These are phyloP conservation scores for Penicillium verrucosum DNA, from an alignment of 2,329 filamentous ascomycete genomes.

Conservation along the genomic window DNA sequence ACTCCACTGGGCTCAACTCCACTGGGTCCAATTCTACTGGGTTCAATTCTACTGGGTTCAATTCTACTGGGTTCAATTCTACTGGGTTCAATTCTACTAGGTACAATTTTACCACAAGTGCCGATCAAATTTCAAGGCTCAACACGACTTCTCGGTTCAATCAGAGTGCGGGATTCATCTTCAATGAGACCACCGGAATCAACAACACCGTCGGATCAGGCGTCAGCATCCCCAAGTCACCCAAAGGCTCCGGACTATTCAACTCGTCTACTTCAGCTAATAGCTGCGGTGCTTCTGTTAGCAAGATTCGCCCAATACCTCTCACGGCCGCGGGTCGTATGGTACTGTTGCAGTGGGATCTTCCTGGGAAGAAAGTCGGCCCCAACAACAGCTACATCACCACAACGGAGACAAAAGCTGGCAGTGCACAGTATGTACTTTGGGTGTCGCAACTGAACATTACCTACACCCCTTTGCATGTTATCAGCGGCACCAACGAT, in stretches of 20 bases:
- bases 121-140: background rate
- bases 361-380: conserved; percentile 64
- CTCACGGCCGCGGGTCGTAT: conserved; percentile 71
- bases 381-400: conserved; percentile 83
- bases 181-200: conserved; percentile 48
- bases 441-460: conserved; percentile 77
- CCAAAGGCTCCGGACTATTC: conserved; percentile 48
- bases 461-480: conserved; percentile 63
- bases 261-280: conserved; percentile 27
- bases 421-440: conserved; percentile 62
- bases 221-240: conserved; percentile 39
- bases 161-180: background rate
- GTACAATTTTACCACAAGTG: background rate
- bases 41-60: background rate
- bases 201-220: conserved; percentile 58
- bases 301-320: conserved; percentile 58
- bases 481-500: conserved; percentile 45
- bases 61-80: background rate
- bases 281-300: conserved; percentile 63
- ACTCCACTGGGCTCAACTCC: background rate
- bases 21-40: background rate
- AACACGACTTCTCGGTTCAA: conserved; percentile 37
- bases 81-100: background rate
- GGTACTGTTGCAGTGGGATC: conserved; percentile 71
- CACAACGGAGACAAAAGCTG: conserved; percentile 47